Conservation (phyloP, 2,329 filamentous ascomycete species). For the Aspergillus melleus region DNA sequence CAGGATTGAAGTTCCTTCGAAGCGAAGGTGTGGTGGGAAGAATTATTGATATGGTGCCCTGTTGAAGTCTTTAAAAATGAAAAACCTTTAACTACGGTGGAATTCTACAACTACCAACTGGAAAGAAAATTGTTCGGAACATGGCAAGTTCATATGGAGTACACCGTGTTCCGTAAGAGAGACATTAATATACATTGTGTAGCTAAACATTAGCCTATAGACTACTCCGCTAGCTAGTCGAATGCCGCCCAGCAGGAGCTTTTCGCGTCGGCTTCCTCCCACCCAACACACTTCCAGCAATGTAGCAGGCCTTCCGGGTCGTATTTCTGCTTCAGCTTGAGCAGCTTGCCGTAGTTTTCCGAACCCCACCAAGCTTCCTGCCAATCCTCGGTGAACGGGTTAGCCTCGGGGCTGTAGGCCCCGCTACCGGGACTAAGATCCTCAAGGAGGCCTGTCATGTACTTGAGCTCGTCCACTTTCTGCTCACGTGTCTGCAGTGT, state of each 20-base stretch:
- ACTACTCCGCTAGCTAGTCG: background rate
- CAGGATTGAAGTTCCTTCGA: no score
- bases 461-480: slow-evolving; percentile 10
- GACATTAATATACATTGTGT: background rate
- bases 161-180: no score
- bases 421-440: slow-evolving; percentile 17
- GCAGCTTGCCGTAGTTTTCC: slow-evolving; percentile 18
- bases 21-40: no score
- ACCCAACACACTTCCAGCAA: background rate
- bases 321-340: slow-evolving; percentile 21
- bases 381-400: slow-evolving; percentile 18
- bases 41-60: no score
- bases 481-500: slow-evolving; percentile 11
- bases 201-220: background rate
- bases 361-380: slow-evolving; percentile 18
- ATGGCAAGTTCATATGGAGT: background rate
- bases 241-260: background rate
- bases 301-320: slow-evolving; percentile 12
- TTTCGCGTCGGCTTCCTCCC: background rate
- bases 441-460: slow-evolving; percentile 13
- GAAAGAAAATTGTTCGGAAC: no score
- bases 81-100: no score
- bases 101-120: no score
- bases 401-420: slow-evolving; percentile 21
- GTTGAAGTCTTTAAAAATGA: no score